Base-by-base conservation (phyloP, 2,329 filamentous ascomycete species). In the Fusarium beomiforme region DNA sequence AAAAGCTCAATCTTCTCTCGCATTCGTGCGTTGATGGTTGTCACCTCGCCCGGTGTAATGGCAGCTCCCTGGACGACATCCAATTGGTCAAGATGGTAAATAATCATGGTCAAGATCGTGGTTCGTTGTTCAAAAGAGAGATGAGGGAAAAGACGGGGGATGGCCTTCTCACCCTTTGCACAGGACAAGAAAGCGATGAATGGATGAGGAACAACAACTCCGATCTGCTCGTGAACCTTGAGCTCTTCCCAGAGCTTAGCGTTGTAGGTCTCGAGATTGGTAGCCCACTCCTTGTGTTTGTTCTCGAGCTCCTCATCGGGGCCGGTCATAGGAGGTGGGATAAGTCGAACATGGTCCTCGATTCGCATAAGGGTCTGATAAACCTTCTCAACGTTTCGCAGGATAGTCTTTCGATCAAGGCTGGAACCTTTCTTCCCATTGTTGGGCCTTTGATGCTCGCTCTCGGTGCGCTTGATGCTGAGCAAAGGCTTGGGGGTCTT, bases 171-270 rank as follows among this genome's bases (percentile, higher is more conserved):
- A 78, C 96, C 96, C 85, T 99, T 99, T 74, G 91, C 90, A 77
- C 96, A 97, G 8, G 95, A 97, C 49, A 99, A 85, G 80, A 99
- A 95, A 49, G 95, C 93, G 74, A 99, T 98, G 82, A 99, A 99
- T 0, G 96, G 96, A 80, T 99, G 96, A 21, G 90, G 86, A 7
- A 92, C 89, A 56, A 91, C 93, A 47, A 85, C 87, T 31, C 89
- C 92, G 74, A 98, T 96, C 2, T 94, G 95, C 79, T 97, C 95
- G 82, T 97, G 93, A 53, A 99, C 93, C 83, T 97, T 97, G 54
- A 98, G 87, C 64, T 93, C 90, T 43, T 88, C 85, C 96, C 96
- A 99, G 16, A 99, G 86, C 78, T 92, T 90, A 51, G 89, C 85
- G 75, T 95, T 97, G 65, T 97, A 87, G n/a, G 85, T 81, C 66